Evolutionary conservation across 2,329 filamentous ascomycete species (phyloP).

Genomic region (Colletotrichum incanum): DNA sequence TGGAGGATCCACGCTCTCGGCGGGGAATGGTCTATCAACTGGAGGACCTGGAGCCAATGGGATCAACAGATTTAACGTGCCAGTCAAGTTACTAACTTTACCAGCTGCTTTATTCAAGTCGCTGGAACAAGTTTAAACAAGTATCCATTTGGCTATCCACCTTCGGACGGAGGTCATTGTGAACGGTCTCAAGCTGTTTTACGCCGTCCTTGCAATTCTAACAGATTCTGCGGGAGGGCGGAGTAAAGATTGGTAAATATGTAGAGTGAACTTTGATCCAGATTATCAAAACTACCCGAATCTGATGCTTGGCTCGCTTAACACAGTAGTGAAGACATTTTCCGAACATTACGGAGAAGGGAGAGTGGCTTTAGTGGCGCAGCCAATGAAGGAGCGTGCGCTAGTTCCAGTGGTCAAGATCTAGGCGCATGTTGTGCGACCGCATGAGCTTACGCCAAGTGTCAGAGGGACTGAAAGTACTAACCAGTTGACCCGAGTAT

Average conservation of each 20-base stretch:
- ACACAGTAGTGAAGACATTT: not conserved
- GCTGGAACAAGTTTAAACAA: not conserved
- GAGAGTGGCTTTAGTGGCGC: not conserved
- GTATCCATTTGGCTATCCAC: not conserved
- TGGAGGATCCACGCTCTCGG: conserved; percentile 16
- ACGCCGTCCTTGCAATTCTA: not conserved
- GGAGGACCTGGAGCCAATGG: conserved; percentile 17
- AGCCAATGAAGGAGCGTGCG: not conserved
- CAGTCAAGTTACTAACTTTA: not conserved
- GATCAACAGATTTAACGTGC: conserved; percentile 1
- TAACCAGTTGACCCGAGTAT: too few species aligned
- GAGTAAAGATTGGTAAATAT: not conserved
- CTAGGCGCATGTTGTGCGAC: not conserved
- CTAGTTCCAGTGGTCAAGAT: not conserved
- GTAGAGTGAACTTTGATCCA: not conserved
- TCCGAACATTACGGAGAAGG: not conserved
- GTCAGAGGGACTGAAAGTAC: too few species aligned
- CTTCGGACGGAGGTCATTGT: not conserved
- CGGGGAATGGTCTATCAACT: not conserved
- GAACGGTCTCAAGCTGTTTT: not conserved
- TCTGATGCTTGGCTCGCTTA: not conserved
- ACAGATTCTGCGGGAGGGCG: too few species aligned
- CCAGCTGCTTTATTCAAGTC: not conserved
- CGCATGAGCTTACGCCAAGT: not conserved
- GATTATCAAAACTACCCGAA: not conserved